These are phyloP conservation scores for Ampelomyces quisqualis DNA, from an alignment of 2,329 filamentous ascomycete genomes.

Conservation along the genomic window DNA sequence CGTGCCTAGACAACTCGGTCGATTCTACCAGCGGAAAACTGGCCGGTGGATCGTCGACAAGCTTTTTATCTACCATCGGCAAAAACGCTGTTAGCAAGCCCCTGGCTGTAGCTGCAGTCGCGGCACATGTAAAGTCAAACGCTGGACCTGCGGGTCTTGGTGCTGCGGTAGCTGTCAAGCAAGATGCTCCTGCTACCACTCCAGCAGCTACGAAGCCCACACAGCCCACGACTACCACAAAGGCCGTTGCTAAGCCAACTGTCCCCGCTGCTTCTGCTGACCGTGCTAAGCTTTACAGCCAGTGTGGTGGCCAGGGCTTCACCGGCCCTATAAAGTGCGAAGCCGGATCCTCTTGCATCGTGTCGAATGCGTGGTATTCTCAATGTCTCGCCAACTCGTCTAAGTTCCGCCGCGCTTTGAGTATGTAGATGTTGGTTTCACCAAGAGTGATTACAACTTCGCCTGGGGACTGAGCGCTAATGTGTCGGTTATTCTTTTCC, in stretches of 20 bases:
- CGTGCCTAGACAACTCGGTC: constrained; percentile 21
- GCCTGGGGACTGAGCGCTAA: too few species aligned
- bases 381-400: constrained; percentile 38
- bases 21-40: constrained; percentile 23
- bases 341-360: constrained; percentile 39
- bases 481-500: too few species aligned
- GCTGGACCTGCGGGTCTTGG: constrained; percentile 21
- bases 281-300: constrained; percentile 22
- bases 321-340: constrained; percentile 43
- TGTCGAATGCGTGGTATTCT: constrained; percentile 45
- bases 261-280: constrained; percentile 4
- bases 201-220: not conserved
- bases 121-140: constrained; percentile 24
- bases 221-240: not conserved
- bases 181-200: not conserved
- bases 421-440: not conserved
- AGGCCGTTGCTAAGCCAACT: constrained; percentile 1
- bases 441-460: too few species aligned
- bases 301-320: constrained; percentile 48
- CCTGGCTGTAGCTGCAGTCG: constrained; percentile 18
- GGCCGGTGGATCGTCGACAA: constrained; percentile 8
- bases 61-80: constrained; percentile 17
- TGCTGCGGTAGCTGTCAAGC: constrained; percentile 3
- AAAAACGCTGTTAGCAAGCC: constrained; percentile 14
- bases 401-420: constrained; percentile 10